Conservation (phyloP, 2,329 filamentous ascomycete genomes). For the Hypoxylon rubiginosum region DNA sequence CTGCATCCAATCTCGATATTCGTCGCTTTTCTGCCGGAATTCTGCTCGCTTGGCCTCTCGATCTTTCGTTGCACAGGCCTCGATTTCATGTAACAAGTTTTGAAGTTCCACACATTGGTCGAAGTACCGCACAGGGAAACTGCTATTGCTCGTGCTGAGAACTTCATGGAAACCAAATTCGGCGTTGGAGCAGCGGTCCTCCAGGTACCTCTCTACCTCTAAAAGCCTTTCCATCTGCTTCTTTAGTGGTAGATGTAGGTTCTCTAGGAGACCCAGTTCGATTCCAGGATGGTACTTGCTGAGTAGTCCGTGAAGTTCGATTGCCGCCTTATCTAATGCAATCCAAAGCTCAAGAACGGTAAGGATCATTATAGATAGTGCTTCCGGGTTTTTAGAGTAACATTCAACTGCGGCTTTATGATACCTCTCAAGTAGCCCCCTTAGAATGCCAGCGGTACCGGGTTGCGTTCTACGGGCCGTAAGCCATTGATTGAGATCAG, state of each 20-base stretch:
- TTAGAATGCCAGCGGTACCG: constrained; percentile 2
- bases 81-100: constrained; percentile 54
- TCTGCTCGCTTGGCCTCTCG: constrained; percentile 53
- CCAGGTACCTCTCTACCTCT: constrained; percentile 63
- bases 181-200: no score
- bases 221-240: constrained; percentile 61
- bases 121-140: constrained; percentile 64
- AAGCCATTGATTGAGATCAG: constrained; percentile 14
- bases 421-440: constrained; percentile 53
- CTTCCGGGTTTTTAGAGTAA: constrained; percentile 64
- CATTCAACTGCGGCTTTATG: constrained; percentile 40
- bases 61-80: constrained; percentile 51
- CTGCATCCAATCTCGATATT: no score
- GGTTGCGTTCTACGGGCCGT: not conserved
- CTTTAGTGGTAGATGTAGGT: constrained; percentile 60
- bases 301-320: constrained; percentile 57
- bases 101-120: constrained; percentile 59
- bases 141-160: no score
- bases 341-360: constrained; percentile 71
- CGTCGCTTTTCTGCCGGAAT: no score
- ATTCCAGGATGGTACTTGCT: constrained; percentile 60
- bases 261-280: constrained; percentile 55
- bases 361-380: constrained; percentile 67
- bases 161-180: no score
- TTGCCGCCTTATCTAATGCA: constrained; percentile 64